Conservation (phyloP, 2,329 filamentous ascomycete genomes). For the Cercospora sojina region DNA sequence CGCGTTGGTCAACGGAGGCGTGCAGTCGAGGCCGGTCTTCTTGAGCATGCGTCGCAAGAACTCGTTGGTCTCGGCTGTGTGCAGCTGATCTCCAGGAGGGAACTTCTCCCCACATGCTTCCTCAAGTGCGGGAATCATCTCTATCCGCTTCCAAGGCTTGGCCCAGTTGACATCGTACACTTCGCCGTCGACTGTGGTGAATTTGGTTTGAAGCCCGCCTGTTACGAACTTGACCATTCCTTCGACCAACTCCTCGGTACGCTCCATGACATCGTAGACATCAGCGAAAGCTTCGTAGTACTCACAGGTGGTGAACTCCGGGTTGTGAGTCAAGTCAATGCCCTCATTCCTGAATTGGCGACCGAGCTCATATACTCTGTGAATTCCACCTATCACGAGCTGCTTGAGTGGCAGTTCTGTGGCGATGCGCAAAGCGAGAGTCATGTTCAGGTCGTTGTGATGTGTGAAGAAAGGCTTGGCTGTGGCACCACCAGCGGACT, state of each 20-base stretch:
- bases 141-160: conserved; percentile 84
- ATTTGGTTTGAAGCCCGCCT: conserved; percentile 59
- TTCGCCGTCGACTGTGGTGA: conserved; percentile 83
- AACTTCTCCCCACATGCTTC: conserved; percentile 90
- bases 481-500: conserved; percentile 91
- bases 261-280: conserved; percentile 84
- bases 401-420: conserved; percentile 97
- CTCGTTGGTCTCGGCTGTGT: conserved; percentile 83
- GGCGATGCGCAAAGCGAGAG: conserved; percentile 91
- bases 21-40: conserved; percentile 88
- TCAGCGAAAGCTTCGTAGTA: conserved; percentile 90
- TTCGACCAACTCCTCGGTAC: conserved; percentile 91
- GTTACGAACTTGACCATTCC: conserved; percentile 86
- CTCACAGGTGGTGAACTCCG: conserved; percentile 95
- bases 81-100: conserved; percentile 81
- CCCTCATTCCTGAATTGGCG: conserved; percentile 94
- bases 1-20: conserved; percentile 85
- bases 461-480: conserved; percentile 93
- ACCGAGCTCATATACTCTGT: conserved; percentile 93
- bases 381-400: conserved; percentile 87
- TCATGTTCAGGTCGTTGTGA: conserved; percentile 93
- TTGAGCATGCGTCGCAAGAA: conserved; percentile 82
- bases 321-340: conserved; percentile 92
- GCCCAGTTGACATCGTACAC: conserved; percentile 94
- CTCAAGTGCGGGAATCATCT: conserved; percentile 95